Evolutionary conservation across 208 protist genomes (phyloP), one percentile per base, ranked within the genome.

Genomic region (Herpetomonas tarakana): DNA sequence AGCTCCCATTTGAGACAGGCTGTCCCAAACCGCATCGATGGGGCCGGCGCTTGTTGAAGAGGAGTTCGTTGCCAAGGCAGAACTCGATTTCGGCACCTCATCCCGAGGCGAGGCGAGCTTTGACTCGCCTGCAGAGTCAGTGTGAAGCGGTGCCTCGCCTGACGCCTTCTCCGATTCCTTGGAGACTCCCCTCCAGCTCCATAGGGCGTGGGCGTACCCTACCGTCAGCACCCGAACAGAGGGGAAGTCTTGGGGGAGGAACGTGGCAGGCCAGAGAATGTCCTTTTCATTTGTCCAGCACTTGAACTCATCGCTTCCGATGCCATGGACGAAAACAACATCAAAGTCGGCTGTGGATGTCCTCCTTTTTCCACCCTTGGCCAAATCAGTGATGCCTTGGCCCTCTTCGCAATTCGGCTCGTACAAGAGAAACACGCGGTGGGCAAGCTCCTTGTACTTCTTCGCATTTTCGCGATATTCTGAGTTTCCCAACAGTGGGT

Each of bases 171-270:
- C 30, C 24, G 55, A 52, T n/a, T 14, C 19, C 19, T 19, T n/a
- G n/a, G n/a, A n/a, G n/a, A n/a, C n/a, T n/a, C n/a, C n/a, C n/a
- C n/a, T 72, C 75, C 75, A 83, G 54, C 72, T 78, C 72, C 80
- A 88, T 4, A 88, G 56, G 14, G 82, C 70, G 54, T 88, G 82
- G 6, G 72, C 66, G 58, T 88, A 88, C 1, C 82, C 82, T 1
- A 78, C 77, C 0, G 74, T 80, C 12, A 88, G 30, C 26, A 85
- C 68, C 28, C 83, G 63, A 6, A 71, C 76, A 1, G 58, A 69
- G n/a, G 78, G 83, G 51, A 86, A 90, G 44, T 90, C 83, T 31
- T 90, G 83, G 9, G 83, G 78, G 27, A 90, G 30, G 56, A 83
- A 90, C 0, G 63, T 61, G 4, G 78, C 83, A 7, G 83, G 83